Percentiles rank a stretch among this genome's conserved stretches.
These are phyloP conservation scores for Populus hybrid DNA, from an alignment of 441 rosid species.

Conservation along the genomic window DNA sequence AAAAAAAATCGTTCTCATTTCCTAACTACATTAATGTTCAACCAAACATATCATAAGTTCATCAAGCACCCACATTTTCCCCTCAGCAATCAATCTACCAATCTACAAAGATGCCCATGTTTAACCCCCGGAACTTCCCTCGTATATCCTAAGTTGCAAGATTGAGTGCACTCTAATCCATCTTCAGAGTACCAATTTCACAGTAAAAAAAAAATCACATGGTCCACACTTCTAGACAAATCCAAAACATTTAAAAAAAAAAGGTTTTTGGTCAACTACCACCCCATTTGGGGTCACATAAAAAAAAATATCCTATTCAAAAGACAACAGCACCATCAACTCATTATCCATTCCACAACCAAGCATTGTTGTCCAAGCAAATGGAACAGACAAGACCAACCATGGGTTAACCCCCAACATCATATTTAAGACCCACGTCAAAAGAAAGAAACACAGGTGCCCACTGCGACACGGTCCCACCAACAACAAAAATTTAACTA, in stretches of 20 bases:
- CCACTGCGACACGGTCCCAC: neutral
- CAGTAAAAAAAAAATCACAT: neutral
- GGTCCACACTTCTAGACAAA: neutral
- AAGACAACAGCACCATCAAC: too few relatives aligned
- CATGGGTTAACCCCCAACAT: neutral
- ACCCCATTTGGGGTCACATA: too few relatives aligned
- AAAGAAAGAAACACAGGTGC: neutral
- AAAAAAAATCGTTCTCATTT: neutral
- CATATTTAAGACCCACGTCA: neutral
- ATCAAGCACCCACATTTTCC: neutral
- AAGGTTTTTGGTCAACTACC: too few relatives aligned
- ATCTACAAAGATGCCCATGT: neutral
- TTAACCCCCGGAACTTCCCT: neutral
- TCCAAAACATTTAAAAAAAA: too few relatives aligned
- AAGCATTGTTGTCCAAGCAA: neutral
- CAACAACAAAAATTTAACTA: neutral
- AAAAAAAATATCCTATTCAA: too few relatives aligned
- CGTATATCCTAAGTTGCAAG: neutral
- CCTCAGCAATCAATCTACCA: neutral
- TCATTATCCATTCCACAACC: too few relatives aligned
- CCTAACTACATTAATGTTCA: neutral
- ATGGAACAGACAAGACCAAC: neutral
- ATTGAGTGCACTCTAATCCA: neutral
- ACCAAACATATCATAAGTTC: neutral
- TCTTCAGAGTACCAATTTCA: neutral